Evolutionary conservation across 805 yeast species (phyloP).

Genomic region (Wickerhamiella alocasiicola): DNA sequence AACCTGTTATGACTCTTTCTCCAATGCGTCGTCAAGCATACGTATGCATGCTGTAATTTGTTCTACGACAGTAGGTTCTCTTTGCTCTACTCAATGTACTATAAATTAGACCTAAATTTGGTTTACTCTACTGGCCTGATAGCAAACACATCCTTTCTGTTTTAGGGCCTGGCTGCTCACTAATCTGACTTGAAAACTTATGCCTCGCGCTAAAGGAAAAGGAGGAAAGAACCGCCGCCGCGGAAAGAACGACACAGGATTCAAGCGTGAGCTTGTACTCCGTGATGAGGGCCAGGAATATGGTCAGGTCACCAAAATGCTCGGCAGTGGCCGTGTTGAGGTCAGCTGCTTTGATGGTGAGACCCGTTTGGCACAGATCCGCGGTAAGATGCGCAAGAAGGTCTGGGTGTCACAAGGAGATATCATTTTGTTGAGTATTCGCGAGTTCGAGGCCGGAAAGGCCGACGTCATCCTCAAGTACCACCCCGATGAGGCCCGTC

Average conservation of each 20-base stretch:
- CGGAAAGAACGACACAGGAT: conserved; percentile 91
- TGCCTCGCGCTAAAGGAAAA: conserved; percentile 74
- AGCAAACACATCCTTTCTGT: no score
- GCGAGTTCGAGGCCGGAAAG: conserved; percentile 97
- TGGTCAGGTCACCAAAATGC: conserved; percentile 96
- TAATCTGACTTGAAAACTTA: conserved; percentile 19
- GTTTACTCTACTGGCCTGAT: no score
- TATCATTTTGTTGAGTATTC: conserved; percentile 83
- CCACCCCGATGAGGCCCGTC: conserved; percentile 95
- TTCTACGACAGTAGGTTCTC: no score
- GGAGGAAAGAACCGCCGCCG: conserved; percentile 75
- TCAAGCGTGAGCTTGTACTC: conserved; percentile 84
- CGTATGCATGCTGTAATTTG: no score
- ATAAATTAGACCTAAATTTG: no score
- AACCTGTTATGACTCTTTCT: no score
- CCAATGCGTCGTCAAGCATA: no score
- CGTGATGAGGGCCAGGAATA: conserved; percentile 98
- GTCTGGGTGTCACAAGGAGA: conserved; percentile 99
- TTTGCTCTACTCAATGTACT: no score
- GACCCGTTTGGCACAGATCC: conserved; percentile 91
- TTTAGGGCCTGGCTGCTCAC: no score
- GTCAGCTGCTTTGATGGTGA: conserved; percentile 90
- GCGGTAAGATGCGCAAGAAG: conserved; percentile 98
- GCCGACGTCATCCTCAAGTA: conserved; percentile 97
- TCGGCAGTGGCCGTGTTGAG: conserved; percentile 95